phyloP scores from a whole-genome alignment of 179 eudicot genomes.

The Corrigiola litoralis region DNA sequence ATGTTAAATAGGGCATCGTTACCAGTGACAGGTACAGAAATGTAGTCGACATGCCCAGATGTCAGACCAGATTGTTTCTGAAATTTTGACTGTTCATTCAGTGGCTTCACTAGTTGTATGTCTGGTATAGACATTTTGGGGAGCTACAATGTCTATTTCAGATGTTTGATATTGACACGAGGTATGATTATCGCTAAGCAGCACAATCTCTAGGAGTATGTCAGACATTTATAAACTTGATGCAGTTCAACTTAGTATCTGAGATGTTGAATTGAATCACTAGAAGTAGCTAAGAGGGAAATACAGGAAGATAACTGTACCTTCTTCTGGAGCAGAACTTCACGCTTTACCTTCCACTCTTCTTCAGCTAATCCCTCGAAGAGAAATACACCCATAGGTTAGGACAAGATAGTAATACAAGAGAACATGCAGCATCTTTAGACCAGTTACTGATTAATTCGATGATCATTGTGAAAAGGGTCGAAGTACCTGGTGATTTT shows the following conservation, averaged over 20 bases:
- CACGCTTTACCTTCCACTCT: slow-evolving; percentile 89
- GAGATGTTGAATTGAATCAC: too few species aligned
- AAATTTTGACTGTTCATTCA: not conserved
- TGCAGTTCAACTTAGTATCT: not conserved
- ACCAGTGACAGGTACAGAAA: too few species aligned
- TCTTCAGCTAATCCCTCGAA: slow-evolving; percentile 86
- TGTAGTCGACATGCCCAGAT: not conserved
- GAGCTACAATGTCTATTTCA: not conserved
- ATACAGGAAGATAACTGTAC: slow-evolving; percentile 27
- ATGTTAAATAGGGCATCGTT: too few species aligned
- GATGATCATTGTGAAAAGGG: not conserved
- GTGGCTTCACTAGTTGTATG: not conserved
- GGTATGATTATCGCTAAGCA: too few species aligned
- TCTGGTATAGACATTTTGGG: not conserved
- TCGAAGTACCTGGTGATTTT: slow-evolving; percentile 78
- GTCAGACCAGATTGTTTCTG: not conserved
- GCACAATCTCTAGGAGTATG: too few species aligned
- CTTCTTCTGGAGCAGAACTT: slow-evolving; percentile 68
- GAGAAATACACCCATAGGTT: slow-evolving; percentile 12
- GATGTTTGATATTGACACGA: too few species aligned
- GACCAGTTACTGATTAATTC: not conserved
- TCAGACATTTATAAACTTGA: not conserved
- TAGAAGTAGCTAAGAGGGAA: not conserved
- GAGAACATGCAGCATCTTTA: not conserved
- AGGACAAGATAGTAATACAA: not conserved